Evolutionary conservation across 345 rosid species (phyloP), one percentile per base, ranked within the genome.

Genomic region (Diplotaxis tenuifolia): DNA sequence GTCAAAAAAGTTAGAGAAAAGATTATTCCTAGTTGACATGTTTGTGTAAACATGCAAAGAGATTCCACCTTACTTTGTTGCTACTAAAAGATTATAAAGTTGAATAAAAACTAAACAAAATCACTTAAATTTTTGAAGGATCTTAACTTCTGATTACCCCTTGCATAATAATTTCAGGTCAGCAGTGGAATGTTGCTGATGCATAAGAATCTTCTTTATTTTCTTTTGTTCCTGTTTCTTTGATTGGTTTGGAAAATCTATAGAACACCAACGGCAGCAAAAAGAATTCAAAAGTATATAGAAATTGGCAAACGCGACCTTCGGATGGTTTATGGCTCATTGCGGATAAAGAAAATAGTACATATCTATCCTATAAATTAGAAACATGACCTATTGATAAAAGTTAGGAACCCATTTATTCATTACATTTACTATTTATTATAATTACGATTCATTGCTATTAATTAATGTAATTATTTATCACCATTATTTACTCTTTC

Each of bases 161-260:
- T 54, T 23, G 31, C 65, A 56, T 42, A 53, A 63, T 42, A 34
- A 49, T 59, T 45, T 66, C 12, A 32, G 34, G 72, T 58, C 54
- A 59, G 31, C 61, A 67, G 67, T 65, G 71, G 77, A 65, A 73
- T 73, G 58, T 58, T 32, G 73, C 67, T 75, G 78, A 75, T 75
- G 78, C 63, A 75, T 36, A 68, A 68, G 55, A 61, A 22, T 67
- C 18, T 7, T n/a, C 50, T 49, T 66, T 65, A n/a, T 25, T 25
- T 25, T 25, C 4, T 11, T 28, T 54, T 72, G n/a, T n/a, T 42
- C 28, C 57, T 22, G 22, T 25, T 25, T 6, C 19, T 28, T 29
- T 73, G 16, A 73, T 73, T 73, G 71, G 77, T 38, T 65, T 28
- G 57, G 16, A 29, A 49, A 65, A 25, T 25, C 28, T 25, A 25